Base-by-base conservation (phyloP, 2,329 filamentous ascomycete genomes). In the Trichophyton rubrum region DNA sequence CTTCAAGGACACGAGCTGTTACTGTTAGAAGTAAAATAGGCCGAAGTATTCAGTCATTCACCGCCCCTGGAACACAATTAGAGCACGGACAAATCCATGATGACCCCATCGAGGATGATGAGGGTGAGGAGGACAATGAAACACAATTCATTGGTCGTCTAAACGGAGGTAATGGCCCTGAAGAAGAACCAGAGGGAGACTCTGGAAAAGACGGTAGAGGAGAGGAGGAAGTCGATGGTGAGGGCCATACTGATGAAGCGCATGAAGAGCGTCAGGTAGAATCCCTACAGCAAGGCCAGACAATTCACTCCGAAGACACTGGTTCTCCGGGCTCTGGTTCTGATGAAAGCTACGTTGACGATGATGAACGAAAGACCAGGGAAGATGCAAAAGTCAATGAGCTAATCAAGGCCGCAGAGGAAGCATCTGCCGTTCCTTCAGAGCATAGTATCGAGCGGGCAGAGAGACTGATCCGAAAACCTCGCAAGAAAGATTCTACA, bases 361-460 rank as follows among this genome's bases (percentile, higher is more conserved):
- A 85, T 61, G 75, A 78, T 1, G 77, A 80, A 53, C 82, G 84
- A 69, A 83, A 81, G 66, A 71, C 69, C 1, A 72, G 62, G 13
- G 68, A 67, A 27, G 72, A 77, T 49, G 71, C 71, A 13, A 72
- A 70, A 61, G 78, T 80, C 3, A 71, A 73, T 60, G 70, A 74
- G 30, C 69, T 80, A 13, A 79, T 80, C 58, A 69, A 71, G 56
- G 69, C 75, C 57, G 78, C 78, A 3, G 77, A 80, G 64, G 71
- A 76, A 43, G 73, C 70, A 20, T 73, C 73, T 20, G 62, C 71
- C 3, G 61, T 77, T 13, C 73, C 79, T 6, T 72, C 74, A 24
- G 74, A 77, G 62, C 74, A 77, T 61, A 75, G 74, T 45, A 67
- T 69, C 40, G 71, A 69, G 43, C 73, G 76, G 33, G 74, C 71